phyloP scores from a whole-genome alignment of 2,329 filamentous ascomycete species.

The Colletotrichum gloeosporioides region DNA sequence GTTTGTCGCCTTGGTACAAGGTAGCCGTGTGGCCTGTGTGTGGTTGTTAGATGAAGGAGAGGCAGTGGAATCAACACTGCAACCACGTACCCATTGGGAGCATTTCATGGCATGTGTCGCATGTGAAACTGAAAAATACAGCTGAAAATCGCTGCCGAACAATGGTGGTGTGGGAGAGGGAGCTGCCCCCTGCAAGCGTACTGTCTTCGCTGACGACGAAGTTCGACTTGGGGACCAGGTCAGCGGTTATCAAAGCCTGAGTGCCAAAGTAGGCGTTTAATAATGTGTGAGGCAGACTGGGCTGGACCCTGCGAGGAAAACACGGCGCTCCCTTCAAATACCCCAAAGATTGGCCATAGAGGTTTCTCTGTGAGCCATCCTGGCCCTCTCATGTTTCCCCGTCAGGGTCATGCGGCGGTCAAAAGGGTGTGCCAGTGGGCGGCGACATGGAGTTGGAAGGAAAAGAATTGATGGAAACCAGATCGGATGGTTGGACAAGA shows the following conservation, averaged over 20 bases:
- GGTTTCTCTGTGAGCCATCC: not conserved
- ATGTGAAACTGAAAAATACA: not conserved
- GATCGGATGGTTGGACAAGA: too few species aligned
- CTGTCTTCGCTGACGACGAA: not conserved
- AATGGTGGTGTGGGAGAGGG: not conserved
- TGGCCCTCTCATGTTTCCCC: not conserved
- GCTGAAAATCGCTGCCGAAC: not conserved
- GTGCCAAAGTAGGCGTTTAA: too few species aligned
- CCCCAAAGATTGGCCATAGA: not conserved
- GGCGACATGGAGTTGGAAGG: not conserved
- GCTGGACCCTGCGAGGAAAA: too few species aligned
- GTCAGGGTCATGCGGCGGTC: not conserved
- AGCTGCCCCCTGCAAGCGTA: not conserved
- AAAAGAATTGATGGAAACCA: not conserved
- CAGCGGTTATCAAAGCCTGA: too few species aligned
- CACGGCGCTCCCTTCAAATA: too few species aligned
- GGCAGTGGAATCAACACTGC: not conserved
- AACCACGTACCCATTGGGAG: not conserved
- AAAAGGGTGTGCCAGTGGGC: not conserved
- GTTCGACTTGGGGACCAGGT: not conserved
- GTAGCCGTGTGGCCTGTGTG: conserved; percentile 88
- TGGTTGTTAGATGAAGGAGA: not conserved
- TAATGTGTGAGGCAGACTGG: too few species aligned
- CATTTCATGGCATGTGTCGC: not conserved
- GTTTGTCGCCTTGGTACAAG: conserved; percentile 89